A percentile compares a stretch with the other conserved stretches of the same genome.
Evolutionary conservation across 208 protist species (phyloP).

Genomic region (Trypanosoma brucei): DNA sequence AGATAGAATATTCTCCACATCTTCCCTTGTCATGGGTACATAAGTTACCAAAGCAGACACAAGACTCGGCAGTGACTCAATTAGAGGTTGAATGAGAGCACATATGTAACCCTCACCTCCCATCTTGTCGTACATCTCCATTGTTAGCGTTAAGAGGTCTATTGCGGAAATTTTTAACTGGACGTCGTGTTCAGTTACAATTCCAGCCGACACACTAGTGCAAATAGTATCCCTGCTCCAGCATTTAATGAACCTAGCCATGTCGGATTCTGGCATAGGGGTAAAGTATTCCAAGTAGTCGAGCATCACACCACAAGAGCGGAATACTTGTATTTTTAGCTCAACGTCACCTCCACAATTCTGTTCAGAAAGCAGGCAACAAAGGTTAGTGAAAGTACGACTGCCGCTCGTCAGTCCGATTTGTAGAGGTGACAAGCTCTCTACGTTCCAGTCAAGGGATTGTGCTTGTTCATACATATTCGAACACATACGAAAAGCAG

Average conservation of each 20-base stretch:
- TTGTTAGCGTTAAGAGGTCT: constrained; percentile 48
- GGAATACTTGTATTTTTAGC: constrained; percentile 58
- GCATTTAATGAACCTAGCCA: constrained; percentile 26
- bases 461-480: constrained; percentile 81
- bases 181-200: constrained; percentile 26
- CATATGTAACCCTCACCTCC: constrained; percentile 43
- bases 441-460: constrained; percentile 83
- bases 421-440: constrained; percentile 68
- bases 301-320: constrained; percentile 66
- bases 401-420: constrained; percentile 61
- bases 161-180: constrained; percentile 60
- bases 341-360: constrained; percentile 44
- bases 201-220: constrained; percentile 33
- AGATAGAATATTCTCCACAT: constrained; percentile 64
- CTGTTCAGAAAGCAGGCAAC: constrained; percentile 56
- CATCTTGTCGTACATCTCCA: constrained; percentile 58
- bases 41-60: constrained; percentile 49
- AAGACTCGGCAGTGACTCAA: constrained; percentile 29
- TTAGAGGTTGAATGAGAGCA: constrained; percentile 43
- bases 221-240: constrained; percentile 55
- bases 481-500: constrained; percentile 84
- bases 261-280: constrained; percentile 28
- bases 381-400: constrained; percentile 47
- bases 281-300: constrained; percentile 84
- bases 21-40: constrained; percentile 65